phyloP scores from a whole-genome alignment of 1,284 basidiomycete genomes.

The Cutaneotrichosporon sp. region DNA sequence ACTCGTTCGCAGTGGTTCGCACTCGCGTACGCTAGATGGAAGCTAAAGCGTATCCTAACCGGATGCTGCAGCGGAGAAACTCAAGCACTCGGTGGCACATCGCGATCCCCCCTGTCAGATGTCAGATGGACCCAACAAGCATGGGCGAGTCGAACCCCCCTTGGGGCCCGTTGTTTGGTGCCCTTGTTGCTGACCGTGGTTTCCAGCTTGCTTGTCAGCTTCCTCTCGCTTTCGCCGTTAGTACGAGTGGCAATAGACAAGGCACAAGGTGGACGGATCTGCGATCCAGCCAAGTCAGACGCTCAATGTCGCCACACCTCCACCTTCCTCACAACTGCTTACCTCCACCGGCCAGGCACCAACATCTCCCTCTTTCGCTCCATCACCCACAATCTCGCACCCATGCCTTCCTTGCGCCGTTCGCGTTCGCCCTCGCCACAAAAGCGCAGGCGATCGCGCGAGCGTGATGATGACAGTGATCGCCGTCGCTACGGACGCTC shows the following conservation, averaged over 20 bases:
- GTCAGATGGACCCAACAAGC: neutral
- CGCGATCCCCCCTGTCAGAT: too few relatives aligned
- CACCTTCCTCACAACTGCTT: neutral
- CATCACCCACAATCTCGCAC: neutral
- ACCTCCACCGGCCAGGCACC: neutral
- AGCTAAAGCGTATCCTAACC: neutral
- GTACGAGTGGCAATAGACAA: neutral
- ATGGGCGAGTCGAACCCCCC: neutral
- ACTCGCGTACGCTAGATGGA: neutral
- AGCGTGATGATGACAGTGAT: neutral
- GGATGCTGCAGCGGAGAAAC: neutral
- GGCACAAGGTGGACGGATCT: neutral
- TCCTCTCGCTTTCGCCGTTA: too few relatives aligned
- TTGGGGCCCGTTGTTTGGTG: neutral
- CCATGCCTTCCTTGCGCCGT: neutral
- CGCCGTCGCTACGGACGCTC: neutral
- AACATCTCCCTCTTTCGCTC: neutral
- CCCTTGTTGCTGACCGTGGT: neutral
- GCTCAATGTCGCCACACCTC: neutral
- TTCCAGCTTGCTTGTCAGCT: neutral
- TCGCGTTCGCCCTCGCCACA: constrained; percentile 1
- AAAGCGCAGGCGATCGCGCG: neutral
- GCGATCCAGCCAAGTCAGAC: neutral
- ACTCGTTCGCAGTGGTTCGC: neutral
- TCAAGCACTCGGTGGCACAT: neutral